Conservation (phyloP, 768 basidiomycete species). For the Suillus subaureus region DNA sequence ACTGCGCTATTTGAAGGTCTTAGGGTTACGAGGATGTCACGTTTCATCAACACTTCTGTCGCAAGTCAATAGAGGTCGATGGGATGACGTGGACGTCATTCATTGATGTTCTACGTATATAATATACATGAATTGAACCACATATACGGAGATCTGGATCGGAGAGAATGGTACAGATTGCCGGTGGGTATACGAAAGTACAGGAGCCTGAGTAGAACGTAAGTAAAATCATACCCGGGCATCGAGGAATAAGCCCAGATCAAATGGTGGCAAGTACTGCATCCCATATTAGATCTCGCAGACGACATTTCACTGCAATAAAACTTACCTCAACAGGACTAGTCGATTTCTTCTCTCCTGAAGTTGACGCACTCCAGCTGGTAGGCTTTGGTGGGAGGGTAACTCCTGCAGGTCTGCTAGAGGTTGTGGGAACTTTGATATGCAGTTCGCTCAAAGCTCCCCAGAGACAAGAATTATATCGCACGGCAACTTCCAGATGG, state of each 20-base stretch:
- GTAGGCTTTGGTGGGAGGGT: constrained; percentile 41
- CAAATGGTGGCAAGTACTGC: constrained; percentile 53
- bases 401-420: constrained; percentile 44
- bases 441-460: constrained; percentile 51
- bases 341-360: constrained; percentile 35
- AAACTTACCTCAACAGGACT: constrained; percentile 36
- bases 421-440: constrained; percentile 43
- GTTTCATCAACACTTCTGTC: constrained; percentile 43
- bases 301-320: neutral
- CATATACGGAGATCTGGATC: constrained; percentile 24
- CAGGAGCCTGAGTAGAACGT: constrained; percentile 1
- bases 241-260: constrained; percentile 56
- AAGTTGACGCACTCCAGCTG: constrained; percentile 21
- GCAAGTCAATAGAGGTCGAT: constrained; percentile 60
- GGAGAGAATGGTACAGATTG: constrained; percentile 11
- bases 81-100: constrained; percentile 63
- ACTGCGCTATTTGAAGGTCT: constrained; percentile 52
- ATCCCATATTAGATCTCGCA: neutral
- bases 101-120: constrained; percentile 26
- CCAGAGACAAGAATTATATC: constrained; percentile 70
- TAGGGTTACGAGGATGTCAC: constrained; percentile 60
- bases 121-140: constrained; percentile 10
- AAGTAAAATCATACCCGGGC: constrained; percentile 40
- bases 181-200: constrained; percentile 9
- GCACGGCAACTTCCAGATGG: constrained; percentile 61